These are phyloP conservation scores for Vachellia pachyceras DNA, from an alignment of 306 rosid species.

Conservation along the genomic window DNA sequence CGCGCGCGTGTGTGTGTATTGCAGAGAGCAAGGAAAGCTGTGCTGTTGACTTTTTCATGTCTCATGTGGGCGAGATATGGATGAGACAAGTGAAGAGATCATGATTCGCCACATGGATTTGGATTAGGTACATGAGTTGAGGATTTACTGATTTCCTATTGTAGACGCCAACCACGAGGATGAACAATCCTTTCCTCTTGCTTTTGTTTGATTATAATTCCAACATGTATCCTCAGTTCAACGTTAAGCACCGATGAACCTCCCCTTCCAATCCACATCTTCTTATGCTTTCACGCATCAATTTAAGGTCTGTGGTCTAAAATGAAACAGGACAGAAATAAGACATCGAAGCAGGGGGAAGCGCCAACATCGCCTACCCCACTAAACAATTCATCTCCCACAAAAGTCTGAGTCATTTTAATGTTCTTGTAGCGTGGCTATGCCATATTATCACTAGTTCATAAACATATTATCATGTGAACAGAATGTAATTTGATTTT, in stretches of 20 bases:
- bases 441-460: neutral
- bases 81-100: neutral
- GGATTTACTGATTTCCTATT: conserved; percentile 22
- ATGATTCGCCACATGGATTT: conserved; percentile 13
- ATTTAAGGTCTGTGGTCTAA: neutral
- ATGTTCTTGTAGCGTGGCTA: neutral
- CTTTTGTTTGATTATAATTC: conserved; percentile 15
- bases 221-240: neutral
- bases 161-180: neutral
- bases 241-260: conserved; percentile 20
- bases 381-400: neutral
- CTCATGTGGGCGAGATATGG: neutral
- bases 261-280: neutral
- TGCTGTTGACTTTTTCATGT: conserved; percentile 15
- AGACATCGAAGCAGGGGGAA: neutral
- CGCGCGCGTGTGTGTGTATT: neutral
- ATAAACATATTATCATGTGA: neutral
- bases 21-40: neutral
- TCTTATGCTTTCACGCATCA: neutral
- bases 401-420: neutral
- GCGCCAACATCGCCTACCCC: neutral
- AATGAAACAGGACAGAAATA: neutral
- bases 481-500: neutral
- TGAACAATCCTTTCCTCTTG: conserved; percentile 13
- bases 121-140: conserved; percentile 20